Evolutionary conservation across 2,329 filamentous ascomycete genomes (phyloP).

Genomic region (Fusarium sp.): DNA sequence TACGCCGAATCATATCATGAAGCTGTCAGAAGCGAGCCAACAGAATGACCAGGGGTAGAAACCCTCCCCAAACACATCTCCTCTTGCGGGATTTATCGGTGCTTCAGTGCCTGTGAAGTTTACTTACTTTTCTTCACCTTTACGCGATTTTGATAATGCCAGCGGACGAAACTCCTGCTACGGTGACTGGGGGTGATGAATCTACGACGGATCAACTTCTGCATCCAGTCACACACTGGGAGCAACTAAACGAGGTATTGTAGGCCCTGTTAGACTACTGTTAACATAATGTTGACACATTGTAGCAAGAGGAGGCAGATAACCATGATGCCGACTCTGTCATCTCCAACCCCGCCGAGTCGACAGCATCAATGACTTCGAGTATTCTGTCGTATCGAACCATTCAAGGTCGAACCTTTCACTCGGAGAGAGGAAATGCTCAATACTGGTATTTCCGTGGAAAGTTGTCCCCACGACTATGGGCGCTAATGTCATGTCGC

Average conservation of each 20-base stretch:
- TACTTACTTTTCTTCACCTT: rapidly evolving
- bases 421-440: constrained; percentile 21
- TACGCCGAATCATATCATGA: not conserved
- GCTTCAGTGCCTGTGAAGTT: rapidly evolving
- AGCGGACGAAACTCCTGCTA: not conserved
- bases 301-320: not conserved
- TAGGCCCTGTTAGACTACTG: rapidly evolving
- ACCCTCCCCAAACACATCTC: not conserved
- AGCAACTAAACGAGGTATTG: not conserved
- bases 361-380: constrained; percentile 28
- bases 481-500: rapidly evolving
- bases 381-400: constrained; percentile 27
- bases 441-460: constrained; percentile 7
- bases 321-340: constrained; percentile 10
- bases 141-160: not conserved
- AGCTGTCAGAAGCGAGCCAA: not conserved
- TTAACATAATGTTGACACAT: rapidly evolving
- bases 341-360: constrained; percentile 3
- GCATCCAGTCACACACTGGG: constrained; percentile 2
- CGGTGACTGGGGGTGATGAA: not conserved
- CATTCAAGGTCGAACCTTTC: constrained; percentile 27
- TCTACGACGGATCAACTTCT: not conserved
- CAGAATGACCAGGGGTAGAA: not conserved
- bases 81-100: not conserved
- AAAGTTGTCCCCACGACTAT: rapidly evolving